Base-by-base conservation (phyloP, 1,284 basidiomycete genomes). In the Boletellus deceptivus region DNA sequence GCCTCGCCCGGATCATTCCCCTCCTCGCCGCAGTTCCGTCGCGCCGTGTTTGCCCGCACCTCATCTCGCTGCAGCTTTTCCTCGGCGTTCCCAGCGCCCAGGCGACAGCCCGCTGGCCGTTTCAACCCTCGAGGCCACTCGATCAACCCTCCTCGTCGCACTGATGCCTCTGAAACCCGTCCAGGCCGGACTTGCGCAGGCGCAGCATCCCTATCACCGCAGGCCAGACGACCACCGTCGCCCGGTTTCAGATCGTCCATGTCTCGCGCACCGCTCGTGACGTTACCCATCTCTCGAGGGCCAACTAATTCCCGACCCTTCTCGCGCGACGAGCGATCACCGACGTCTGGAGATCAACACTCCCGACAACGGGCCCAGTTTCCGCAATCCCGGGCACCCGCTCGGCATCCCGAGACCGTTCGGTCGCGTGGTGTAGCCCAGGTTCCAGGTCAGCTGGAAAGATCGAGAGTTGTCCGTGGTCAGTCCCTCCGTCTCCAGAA, bases 11-110 rank as follows among this genome's bases (percentile, higher is more conserved):
- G 43, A 34, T 43, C 43, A n/a, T 24, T 13, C 13, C 16, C 14
- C 34, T 1, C 4, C 34, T 35, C 29, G 29, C 29, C 29, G 29
- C 29, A 31, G 29, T 31, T 31, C 29, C 29, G 29, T 46, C 16
- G 10, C 42, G 17, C 37, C 45, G 27, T 18, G 31, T 25, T 42
- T 36, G 34, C 38, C 48, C 29, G 27, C 27, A 41, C 20, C 14
- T 36, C 48, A 38, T 29, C 29, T 29, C 29, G 29, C 9, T 11
- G 10, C 11, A 31, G n/a, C 29, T 8, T 61, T 43, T 44, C 59
- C 61, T 61, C 60, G 56, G 59, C 37, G 39, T 61, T 65, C 60
- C 50, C 63, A 65, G 47, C 29, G 29, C 29, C 29, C 29, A 29
- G 27, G 4, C 27, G 27, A 29, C 27, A 11, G 27, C 27, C 29